Base-by-base conservation (phyloP, 495 filamentous ascomycete species). In the Penicillium canariense region DNA sequence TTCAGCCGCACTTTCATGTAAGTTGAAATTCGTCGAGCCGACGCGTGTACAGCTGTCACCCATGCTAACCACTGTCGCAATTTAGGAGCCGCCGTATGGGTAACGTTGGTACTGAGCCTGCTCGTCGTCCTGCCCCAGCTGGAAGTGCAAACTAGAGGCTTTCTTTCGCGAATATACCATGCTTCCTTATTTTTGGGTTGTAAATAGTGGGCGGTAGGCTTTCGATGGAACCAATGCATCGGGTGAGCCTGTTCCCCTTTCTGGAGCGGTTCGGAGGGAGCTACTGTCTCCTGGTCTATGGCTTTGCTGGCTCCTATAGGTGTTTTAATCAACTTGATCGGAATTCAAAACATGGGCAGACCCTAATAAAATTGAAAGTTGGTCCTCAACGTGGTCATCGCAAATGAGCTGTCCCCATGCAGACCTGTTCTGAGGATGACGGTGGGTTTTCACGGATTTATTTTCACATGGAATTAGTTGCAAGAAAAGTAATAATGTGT, bases 1-100 rank as follows among this genome's bases (percentile, higher is more conserved):
- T 65, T 91, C 56, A 94, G 86, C 77, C 81, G 91, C 61, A 81
- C 77, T 34, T 77, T 96, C 67, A 96, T 96, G 94, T 96, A 77
- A 86, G 91, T 82, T 47, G 15, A 42, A 25, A 30, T 18, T 18
- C 14, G 15, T 45, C 14, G 43, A 5, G n/a, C 0, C 8, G 43
- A 30, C 12, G 43, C 25, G 43, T 18, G 10, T 27, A 42, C 4
- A 15, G 23, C 15, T 12, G 43, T 46, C 43, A 15, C 11, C 7
- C 18, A 14, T 27, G 43, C 43, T 46, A 46, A 46, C 28, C 18
- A 10, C 35, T 30, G 48, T 27, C 20, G n/a, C 26, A 17, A 42
- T 34, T 27, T 52, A 77, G 74, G 74, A 56, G 71, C 55, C 75
- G 75, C 50, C 72, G 75, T 27, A 55, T 69, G 54, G 64, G 59